These are phyloP conservation scores for Porphyrellus cyaneotinctus DNA, from an alignment of 768 basidiomycete species.

Conservation along the genomic window DNA sequence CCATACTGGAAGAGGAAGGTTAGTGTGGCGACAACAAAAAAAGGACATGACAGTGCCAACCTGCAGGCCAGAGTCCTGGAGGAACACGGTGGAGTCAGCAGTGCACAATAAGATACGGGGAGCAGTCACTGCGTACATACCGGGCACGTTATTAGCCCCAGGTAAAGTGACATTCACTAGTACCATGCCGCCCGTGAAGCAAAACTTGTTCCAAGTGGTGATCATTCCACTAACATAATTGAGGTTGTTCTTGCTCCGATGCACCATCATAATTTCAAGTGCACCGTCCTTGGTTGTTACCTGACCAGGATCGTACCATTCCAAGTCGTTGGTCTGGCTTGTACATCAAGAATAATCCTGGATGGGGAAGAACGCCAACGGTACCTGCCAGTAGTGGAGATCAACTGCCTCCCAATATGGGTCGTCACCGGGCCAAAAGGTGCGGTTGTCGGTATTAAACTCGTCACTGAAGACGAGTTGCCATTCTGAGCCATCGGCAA, in stretches of 20 bases:
- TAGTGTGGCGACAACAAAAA: conserved; percentile 5
- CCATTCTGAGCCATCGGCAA: conserved; percentile 46
- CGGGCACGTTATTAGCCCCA: conserved; percentile 54
- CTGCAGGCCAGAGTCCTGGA: conserved; percentile 70
- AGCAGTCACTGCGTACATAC: conserved; percentile 26
- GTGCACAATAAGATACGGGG: not conserved
- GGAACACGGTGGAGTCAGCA: not conserved
- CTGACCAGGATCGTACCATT: conserved; percentile 87
- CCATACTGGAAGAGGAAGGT: conserved; percentile 43
- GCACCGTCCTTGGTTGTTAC: conserved; percentile 70
- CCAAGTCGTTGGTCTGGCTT: conserved; percentile 61
- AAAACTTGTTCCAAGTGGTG: conserved; percentile 84
- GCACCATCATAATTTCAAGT: conserved; percentile 69
- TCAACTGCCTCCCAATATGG: conserved; percentile 86
- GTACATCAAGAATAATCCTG: not conserved
- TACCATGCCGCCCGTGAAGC: conserved; percentile 85
- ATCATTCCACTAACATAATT: conserved; percentile 72
- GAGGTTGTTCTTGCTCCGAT: conserved; percentile 65
- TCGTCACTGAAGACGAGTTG: conserved; percentile 87
- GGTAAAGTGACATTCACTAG: conserved; percentile 67
- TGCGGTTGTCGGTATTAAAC: conserved; percentile 74
- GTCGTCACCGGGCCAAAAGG: conserved; percentile 79
- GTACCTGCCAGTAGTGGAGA: conserved; percentile 73
- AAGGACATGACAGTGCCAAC: conserved; percentile 10
- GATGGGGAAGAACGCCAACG: conserved; percentile 3